phyloP scores from a whole-genome alignment of 108 stramenopile genomes.

The Bacterosira constricta region DNA sequence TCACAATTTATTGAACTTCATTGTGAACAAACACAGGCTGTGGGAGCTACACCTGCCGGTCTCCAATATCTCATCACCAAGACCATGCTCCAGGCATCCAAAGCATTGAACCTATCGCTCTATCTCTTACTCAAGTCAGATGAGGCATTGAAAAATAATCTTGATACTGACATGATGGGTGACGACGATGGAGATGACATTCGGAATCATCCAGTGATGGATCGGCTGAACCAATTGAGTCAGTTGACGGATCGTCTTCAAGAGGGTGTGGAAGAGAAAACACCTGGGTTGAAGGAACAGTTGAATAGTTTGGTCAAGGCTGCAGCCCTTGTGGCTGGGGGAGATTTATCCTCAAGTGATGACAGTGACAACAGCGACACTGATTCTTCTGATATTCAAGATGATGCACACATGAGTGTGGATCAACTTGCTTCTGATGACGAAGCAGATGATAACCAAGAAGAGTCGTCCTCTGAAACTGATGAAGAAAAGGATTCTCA shows the following conservation, averaged over 20 bases:
- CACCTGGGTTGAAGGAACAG: conserved; percentile 56
- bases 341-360: conserved; percentile 31
- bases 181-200: conserved; percentile 37
- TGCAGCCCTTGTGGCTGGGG: conserved; percentile 56
- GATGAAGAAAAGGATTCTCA: conserved; percentile 41
- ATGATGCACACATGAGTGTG: conserved; percentile 1
- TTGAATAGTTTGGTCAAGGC: conserved; percentile 74
- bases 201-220: conserved; percentile 79
- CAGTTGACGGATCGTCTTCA: conserved; percentile 59
- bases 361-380: conserved; percentile 29
- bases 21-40: conserved; percentile 53
- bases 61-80: conserved; percentile 78
- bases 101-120: conserved; percentile 71
- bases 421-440: conserved; percentile 1
- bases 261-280: conserved; percentile 59
- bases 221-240: conserved; percentile 72
- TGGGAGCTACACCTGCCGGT: conserved; percentile 73
- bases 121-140: conserved; percentile 82
- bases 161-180: conserved; percentile 20
- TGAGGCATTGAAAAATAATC: conserved; percentile 13
- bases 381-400: conserved; percentile 31
- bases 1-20: conserved; percentile 21
- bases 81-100: conserved; percentile 65
- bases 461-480: conserved; percentile 21
- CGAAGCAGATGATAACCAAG: background rate